phyloP scores from a whole-genome alignment of 192 early-diverging fungal species.

The Chytriomyces sp. region DNA sequence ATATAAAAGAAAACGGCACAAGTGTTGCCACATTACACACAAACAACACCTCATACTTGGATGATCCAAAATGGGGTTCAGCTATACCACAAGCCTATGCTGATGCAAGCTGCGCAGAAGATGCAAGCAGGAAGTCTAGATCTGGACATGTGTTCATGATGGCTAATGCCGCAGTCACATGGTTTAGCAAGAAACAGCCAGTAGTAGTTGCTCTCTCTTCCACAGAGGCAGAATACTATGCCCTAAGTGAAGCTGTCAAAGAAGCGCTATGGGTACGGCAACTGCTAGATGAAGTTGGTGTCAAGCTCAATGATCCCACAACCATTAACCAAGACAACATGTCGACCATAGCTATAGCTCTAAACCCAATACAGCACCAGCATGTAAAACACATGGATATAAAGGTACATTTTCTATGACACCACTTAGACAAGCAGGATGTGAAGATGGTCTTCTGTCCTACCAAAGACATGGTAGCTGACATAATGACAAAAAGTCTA shows the following conservation, averaged over 20 bases:
- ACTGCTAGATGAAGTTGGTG: slow-evolving; percentile 28
- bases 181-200: slow-evolving; percentile 23
- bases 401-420: slow-evolving; percentile 38
- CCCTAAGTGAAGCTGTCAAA: slow-evolving; percentile 17
- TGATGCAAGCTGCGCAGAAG: slow-evolving; percentile 36
- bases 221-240: slow-evolving; percentile 31
- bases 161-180: slow-evolving; percentile 24
- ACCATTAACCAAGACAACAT: slow-evolving; percentile 20
- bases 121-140: slow-evolving; percentile 24
- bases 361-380: slow-evolving; percentile 33
- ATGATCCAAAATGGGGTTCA: background rate
- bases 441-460: slow-evolving; percentile 25
- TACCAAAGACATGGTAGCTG: slow-evolving; percentile 35
- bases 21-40: background rate
- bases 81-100: slow-evolving; percentile 11
- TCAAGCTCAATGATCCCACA: background rate
- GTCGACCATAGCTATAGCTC: slow-evolving; percentile 15
- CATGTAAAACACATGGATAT: slow-evolving; percentile 47
- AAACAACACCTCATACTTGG: background rate
- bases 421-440: slow-evolving; percentile 23
- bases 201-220: slow-evolving; percentile 28
- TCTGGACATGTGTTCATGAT: slow-evolving; percentile 35
- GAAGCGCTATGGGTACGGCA: slow-evolving; percentile 25
- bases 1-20: slow-evolving; percentile 1
- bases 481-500: slow-evolving; percentile 38